Percentiles rank a stretch among this genome's conserved stretches.
phyloP scores from a whole-genome alignment of 441 rosid species.

The Flueggea neowawraea region DNA sequence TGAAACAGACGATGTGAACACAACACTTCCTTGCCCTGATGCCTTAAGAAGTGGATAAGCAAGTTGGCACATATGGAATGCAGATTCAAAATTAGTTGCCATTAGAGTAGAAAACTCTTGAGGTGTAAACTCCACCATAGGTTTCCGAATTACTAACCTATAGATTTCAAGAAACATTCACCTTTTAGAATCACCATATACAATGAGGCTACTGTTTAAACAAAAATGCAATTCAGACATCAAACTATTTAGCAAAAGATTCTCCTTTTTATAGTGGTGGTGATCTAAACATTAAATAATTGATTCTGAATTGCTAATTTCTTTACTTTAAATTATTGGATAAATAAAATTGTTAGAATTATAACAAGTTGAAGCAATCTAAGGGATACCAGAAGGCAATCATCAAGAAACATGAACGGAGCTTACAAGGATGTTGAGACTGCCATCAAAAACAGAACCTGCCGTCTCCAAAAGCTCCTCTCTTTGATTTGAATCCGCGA shows the following conservation, averaged over 20 bases:
- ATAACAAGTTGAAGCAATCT: background rate
- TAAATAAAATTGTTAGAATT: background rate
- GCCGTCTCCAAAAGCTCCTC: conserved; percentile 39
- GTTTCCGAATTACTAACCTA: conserved; percentile 72
- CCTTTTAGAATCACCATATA: too few relatives aligned
- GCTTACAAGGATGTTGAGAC: conserved; percentile 63
- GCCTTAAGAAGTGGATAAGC: conserved; percentile 57
- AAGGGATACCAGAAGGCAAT: background rate
- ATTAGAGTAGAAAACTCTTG: conserved; percentile 56
- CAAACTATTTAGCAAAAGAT: background rate
- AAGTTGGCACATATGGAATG: conserved; percentile 67
- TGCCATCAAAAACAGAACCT: conserved; percentile 41
- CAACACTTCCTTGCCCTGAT: conserved; percentile 53
- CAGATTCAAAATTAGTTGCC: conserved; percentile 66
- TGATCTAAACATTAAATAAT: too few relatives aligned
- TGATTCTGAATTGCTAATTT: too few relatives aligned
- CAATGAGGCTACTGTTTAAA: too few relatives aligned
- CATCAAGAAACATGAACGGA: background rate
- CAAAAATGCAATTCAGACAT: background rate
- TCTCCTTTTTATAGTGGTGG: too few relatives aligned
- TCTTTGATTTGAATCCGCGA: conserved; percentile 37
- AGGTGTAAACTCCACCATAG: conserved; percentile 48
- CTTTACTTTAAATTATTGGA: too few relatives aligned
- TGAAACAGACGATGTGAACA: conserved; percentile 64
- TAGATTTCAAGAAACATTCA: background rate